Percentiles rank a stretch among this genome's conserved stretches.
These are phyloP conservation scores for Aegilops longissima DNA, from an alignment of 176 grass and related monocot species.

Conservation along the genomic window DNA sequence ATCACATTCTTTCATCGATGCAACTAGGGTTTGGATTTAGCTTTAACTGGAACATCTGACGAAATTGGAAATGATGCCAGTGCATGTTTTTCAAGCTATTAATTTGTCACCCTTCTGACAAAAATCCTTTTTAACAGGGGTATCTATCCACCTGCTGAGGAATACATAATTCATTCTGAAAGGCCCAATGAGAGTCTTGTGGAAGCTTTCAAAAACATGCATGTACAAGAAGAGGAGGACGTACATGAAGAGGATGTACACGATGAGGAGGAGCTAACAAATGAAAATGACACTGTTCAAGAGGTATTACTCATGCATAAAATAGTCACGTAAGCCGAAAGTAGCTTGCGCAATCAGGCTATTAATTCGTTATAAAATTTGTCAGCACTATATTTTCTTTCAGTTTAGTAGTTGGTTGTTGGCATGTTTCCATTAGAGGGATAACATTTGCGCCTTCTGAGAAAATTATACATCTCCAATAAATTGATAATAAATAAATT, in stretches of 20 bases:
- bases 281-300: constrained; percentile 59
- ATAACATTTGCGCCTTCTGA: not conserved
- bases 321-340: not conserved
- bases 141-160: constrained; percentile 71
- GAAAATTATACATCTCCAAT: not conserved
- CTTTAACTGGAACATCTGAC: constrained; percentile 11
- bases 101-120: not conserved
- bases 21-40: not conserved
- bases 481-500: not conserved
- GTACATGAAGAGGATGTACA: constrained; percentile 57
- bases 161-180: constrained; percentile 68
- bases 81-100: not conserved
- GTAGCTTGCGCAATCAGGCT: constrained; percentile 14
- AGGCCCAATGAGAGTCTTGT: constrained; percentile 69
- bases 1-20: constrained; percentile 18
- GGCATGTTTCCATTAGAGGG: not conserved
- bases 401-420: not conserved
- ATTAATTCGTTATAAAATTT: not conserved
- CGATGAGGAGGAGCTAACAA: constrained; percentile 47
- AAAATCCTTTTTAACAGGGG: constrained; percentile 45
- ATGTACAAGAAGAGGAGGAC: constrained; percentile 67
- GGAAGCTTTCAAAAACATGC: constrained; percentile 89
- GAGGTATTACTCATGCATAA: constrained; percentile 48
- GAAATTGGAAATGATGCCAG: not conserved
- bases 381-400: not conserved